Evolutionary conservation across 2,329 filamentous ascomycete species (phyloP).

Genomic region (Colletotrichum sp.): DNA sequence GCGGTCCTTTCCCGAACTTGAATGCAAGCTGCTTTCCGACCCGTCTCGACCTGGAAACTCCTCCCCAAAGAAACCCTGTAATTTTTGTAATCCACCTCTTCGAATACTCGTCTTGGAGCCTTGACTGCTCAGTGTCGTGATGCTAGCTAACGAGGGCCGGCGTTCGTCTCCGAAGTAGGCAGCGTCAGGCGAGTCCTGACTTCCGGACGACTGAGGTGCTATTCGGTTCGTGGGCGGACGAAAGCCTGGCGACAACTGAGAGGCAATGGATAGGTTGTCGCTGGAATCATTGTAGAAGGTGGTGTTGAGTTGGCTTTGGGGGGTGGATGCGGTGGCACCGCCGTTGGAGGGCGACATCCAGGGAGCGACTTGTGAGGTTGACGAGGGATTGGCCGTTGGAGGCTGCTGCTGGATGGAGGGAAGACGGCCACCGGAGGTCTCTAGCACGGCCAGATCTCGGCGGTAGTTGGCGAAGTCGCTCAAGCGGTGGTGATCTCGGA

Average conservation of each 20-base stretch:
- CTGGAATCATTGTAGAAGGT: conserved; percentile 80
- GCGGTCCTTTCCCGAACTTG: conserved; percentile 61
- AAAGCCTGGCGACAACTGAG: conserved; percentile 75
- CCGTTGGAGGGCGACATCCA: conserved; percentile 57
- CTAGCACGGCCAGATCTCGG: conserved; percentile 73
- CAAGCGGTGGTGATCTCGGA: conserved; percentile 61
- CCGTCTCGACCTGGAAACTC: conserved; percentile 79
- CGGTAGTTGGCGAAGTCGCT: conserved; percentile 73
- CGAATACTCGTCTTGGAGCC: conserved; percentile 78
- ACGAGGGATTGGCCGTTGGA: conserved; percentile 59
- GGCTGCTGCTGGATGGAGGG: conserved; percentile 66
- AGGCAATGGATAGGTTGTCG: conserved; percentile 67
- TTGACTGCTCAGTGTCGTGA: conserved; percentile 83
- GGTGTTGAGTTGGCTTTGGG: conserved; percentile 33
- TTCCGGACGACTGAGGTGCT: conserved; percentile 45
- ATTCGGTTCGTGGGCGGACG: conserved; percentile 40
- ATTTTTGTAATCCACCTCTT: conserved; percentile 77
- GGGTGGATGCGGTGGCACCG: conserved; percentile 31
- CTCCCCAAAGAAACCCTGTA: conserved; percentile 92
- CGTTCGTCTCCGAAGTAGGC: conserved; percentile 73
- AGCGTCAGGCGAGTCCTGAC: conserved; percentile 66
- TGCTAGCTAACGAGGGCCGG: conserved; percentile 86
- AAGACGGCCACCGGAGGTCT: conserved; percentile 61
- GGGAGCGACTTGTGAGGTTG: conserved; percentile 60
- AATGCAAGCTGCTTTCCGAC: conserved; percentile 71